These are phyloP conservation scores for Aspergillus ostianus DNA, from an alignment of 495 filamentous ascomycete genomes.

Conservation along the genomic window DNA sequence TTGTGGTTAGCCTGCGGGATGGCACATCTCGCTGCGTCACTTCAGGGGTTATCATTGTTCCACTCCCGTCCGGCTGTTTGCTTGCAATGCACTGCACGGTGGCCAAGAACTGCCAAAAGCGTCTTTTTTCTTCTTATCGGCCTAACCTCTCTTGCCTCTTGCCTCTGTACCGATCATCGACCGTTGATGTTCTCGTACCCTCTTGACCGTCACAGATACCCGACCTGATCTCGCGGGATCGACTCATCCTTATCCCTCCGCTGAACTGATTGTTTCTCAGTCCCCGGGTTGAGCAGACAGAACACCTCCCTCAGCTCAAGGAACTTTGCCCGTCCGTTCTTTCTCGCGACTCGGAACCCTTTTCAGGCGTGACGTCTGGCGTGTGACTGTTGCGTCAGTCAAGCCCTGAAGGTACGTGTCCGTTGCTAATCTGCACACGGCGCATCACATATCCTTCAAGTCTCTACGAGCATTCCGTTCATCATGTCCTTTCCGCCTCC, in stretches of 20 bases:
- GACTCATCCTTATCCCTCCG: not conserved
- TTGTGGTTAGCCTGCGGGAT: not conserved
- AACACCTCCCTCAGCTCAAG: not conserved
- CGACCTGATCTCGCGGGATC: too few relatives aligned
- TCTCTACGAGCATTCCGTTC: constrained; percentile 61
- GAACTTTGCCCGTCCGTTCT: not conserved
- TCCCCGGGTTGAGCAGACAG: not conserved
- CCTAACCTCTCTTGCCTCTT: not conserved
- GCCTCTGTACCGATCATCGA: not conserved
- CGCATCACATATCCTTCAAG: constrained; percentile 27
- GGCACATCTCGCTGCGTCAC: too few relatives aligned
- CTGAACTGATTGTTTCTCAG: not conserved
- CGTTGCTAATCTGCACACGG: constrained; percentile 37
- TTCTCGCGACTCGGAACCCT: constrained; percentile 22
- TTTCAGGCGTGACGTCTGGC: constrained; percentile 42
- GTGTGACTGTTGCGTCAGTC: constrained; percentile 38
- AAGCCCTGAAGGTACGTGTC: constrained; percentile 62
- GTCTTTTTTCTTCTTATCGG: constrained; percentile 12
- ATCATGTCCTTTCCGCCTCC: constrained; percentile 94
- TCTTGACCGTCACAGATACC: not conserved
- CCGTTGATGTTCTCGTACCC: too few relatives aligned
- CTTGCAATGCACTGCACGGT: constrained; percentile 3
- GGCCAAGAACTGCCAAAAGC: not conserved
- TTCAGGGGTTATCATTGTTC: too few relatives aligned
- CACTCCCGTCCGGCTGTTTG: not conserved